phyloP scores from a whole-genome alignment of 2,329 filamentous ascomycete species.

The Cordyceps militaris region DNA sequence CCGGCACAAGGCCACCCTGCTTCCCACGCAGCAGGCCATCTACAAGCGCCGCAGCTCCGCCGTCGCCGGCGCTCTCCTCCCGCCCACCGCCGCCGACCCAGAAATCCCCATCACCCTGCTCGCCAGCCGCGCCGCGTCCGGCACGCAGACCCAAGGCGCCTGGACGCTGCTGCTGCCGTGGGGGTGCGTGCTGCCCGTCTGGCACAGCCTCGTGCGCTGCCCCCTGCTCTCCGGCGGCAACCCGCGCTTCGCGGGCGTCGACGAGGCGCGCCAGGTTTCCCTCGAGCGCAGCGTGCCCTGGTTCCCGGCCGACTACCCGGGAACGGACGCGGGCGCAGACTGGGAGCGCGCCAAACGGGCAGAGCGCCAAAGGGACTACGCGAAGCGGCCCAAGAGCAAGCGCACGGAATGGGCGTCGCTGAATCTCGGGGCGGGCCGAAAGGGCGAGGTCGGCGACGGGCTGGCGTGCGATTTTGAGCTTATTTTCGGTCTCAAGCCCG shows the following conservation, averaged over 20 bases:
- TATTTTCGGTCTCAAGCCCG: constrained; percentile 39
- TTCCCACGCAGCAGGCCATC: constrained; percentile 71
- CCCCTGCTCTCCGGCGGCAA: constrained; percentile 74
- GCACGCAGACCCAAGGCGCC: constrained; percentile 51
- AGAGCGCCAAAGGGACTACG: constrained; percentile 29
- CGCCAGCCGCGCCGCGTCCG: constrained; percentile 44
- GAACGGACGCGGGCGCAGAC: constrained; percentile 66
- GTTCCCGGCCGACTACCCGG: constrained; percentile 82
- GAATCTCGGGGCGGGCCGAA: constrained; percentile 64
- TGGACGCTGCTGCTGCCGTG: constrained; percentile 87
- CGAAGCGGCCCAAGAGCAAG: constrained; percentile 60
- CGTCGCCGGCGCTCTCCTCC: constrained; percentile 55
- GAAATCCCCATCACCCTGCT: constrained; percentile 70
- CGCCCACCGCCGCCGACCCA: constrained; percentile 55
- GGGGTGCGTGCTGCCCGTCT: constrained; percentile 79
- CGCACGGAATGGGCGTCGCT: constrained; percentile 67
- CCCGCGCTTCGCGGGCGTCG: constrained; percentile 72
- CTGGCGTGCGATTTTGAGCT: constrained; percentile 79
- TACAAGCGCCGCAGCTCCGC: constrained; percentile 65
- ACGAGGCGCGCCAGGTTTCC: constrained; percentile 70
- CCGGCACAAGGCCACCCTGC: constrained; percentile 57
- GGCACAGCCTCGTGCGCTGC: constrained; percentile 79
- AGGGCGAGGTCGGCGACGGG: constrained; percentile 75
- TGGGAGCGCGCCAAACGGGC: constrained; percentile 67
- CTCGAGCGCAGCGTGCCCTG: constrained; percentile 74